Conservation (phyloP, 192 early-diverging fungal genomes). For the Geranomyces michiganensis region DNA sequence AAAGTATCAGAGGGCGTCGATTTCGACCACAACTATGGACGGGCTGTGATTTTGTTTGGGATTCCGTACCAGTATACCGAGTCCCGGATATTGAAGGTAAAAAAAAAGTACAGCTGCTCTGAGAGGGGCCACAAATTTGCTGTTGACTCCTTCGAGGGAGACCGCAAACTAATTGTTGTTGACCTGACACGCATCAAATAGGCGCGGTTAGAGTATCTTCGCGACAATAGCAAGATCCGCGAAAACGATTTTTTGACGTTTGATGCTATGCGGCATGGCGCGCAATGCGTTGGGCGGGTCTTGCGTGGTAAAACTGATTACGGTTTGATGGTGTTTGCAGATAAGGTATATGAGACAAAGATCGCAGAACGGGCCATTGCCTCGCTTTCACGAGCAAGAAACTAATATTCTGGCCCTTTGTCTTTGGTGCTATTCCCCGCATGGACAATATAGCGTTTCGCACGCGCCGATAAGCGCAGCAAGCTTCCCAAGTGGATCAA, state of each 20-base stretch:
- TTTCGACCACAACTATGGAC: conserved; percentile 99
- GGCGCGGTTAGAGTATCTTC: conserved; percentile 92
- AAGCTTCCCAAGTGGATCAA: conserved; percentile 98
- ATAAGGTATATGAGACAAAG: conserved; percentile 72
- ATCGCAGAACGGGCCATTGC: too few species aligned
- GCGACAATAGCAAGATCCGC: conserved; percentile 89
- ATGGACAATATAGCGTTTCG: conserved; percentile 84
- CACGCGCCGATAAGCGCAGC: conserved; percentile 87
- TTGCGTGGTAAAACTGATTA: conserved; percentile 98
- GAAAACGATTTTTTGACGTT: conserved; percentile 99
- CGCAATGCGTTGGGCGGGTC: conserved; percentile 98
- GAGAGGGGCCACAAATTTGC: background rate
- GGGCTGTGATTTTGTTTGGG: conserved; percentile 99
- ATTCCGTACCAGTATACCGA: conserved; percentile 99
- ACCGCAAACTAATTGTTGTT: too few species aligned
- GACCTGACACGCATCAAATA: conserved; percentile 21
- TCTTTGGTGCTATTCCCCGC: too few species aligned
- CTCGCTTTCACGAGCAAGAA: background rate
- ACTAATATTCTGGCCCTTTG: background rate
- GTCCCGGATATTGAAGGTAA: conserved; percentile 84
- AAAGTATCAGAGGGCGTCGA: conserved; percentile 99
- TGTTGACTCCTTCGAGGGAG: background rate
- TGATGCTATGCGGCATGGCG: conserved; percentile 98
- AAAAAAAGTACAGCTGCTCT: background rate
- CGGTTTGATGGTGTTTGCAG: conserved; percentile 98